Evolutionary conservation across 2,329 filamentous ascomycete genomes (phyloP).

Genomic region (Amphichorda felina): DNA sequence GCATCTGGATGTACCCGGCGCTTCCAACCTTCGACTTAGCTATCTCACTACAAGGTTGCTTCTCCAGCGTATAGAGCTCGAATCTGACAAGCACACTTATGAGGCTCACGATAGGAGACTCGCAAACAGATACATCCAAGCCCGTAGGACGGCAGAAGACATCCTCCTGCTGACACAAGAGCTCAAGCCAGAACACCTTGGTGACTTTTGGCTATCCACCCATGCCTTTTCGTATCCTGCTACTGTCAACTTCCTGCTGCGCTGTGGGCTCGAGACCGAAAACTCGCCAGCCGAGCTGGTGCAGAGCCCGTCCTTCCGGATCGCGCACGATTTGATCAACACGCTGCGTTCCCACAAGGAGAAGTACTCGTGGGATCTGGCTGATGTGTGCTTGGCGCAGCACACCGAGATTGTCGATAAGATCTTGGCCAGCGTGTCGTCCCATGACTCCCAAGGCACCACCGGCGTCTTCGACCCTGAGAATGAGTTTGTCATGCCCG

Average conservation of each 20-base stretch:
- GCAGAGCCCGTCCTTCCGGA: conserved; percentile 24
- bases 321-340: conserved; percentile 27
- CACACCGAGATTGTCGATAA: conserved; percentile 34
- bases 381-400: conserved; percentile 34
- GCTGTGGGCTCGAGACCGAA: conserved; percentile 32
- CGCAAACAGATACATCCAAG: conserved; percentile 23
- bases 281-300: conserved; percentile 19
- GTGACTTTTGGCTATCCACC: conserved; percentile 37
- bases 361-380: conserved; percentile 33
- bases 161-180: conserved; percentile 35
- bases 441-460: conserved; percentile 8
- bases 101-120: conserved; percentile 10
- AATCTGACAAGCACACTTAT: conserved; percentile 20
- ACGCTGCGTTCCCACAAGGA: conserved; percentile 26
- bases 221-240: conserved; percentile 34
- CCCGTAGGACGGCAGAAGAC: conserved; percentile 32
- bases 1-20: conserved; percentile 26
- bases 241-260: conserved; percentile 35
- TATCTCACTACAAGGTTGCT: conserved; percentile 36
- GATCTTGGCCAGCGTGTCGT: conserved; percentile 16
- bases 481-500: conserved; percentile 16
- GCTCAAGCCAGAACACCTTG: conserved; percentile 26
- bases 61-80: conserved; percentile 32
- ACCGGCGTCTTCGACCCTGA: conserved; percentile 8
- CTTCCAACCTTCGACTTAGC: conserved; percentile 36